Evolutionary conservation across 495 filamentous ascomycete species (phyloP).

Genomic region (Chaetomidium leptoderma): DNA sequence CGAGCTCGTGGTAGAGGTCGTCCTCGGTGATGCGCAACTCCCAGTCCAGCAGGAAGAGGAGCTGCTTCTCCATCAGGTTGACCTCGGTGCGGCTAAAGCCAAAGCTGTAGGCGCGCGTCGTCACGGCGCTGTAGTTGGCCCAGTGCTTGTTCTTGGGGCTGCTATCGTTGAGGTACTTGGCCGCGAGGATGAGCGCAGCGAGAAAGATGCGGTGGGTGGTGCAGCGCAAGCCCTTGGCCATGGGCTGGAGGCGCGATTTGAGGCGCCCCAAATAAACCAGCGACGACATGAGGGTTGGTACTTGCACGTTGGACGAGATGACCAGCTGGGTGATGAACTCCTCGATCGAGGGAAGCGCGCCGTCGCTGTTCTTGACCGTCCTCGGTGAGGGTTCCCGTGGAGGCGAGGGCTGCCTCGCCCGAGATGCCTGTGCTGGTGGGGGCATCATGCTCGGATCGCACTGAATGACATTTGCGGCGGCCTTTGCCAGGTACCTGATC

Average conservation of each 20-base stretch:
- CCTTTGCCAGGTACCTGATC: conserved; percentile 77
- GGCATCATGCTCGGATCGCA: conserved; percentile 64
- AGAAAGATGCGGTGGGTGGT: conserved; percentile 98
- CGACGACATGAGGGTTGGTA: conserved; percentile 93
- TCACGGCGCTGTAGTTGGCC: conserved; percentile 82
- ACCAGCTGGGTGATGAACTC: conserved; percentile 88
- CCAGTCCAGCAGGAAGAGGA: conserved; percentile 90
- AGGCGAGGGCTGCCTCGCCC: conserved; percentile 54
- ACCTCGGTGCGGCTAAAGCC: conserved; percentile 92
- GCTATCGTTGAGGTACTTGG: conserved; percentile 97
- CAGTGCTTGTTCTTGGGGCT: conserved; percentile 99
- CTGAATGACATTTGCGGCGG: conserved; percentile 82
- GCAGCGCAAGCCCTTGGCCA: conserved; percentile 95
- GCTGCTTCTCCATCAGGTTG: conserved; percentile 97
- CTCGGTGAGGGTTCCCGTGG: conserved; percentile 61
- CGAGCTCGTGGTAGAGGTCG: conserved; percentile 82
- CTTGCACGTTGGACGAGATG: conserved; percentile 89
- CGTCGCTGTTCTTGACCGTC: conserved; percentile 40
- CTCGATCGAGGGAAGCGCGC: conserved; percentile 69
- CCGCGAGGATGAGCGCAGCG: conserved; percentile 82
- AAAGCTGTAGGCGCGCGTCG: conserved; percentile 64
- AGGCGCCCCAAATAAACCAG: conserved; percentile 88
- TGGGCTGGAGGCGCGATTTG: conserved; percentile 76
- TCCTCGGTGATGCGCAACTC: conserved; percentile 77
- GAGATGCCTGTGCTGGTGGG: conserved; percentile 25